A percentile compares a stretch with the other conserved stretches of the same genome.
Evolutionary conservation across 345 rosid genomes (phyloP).

Genomic region (Eucalyptus regnans): DNA sequence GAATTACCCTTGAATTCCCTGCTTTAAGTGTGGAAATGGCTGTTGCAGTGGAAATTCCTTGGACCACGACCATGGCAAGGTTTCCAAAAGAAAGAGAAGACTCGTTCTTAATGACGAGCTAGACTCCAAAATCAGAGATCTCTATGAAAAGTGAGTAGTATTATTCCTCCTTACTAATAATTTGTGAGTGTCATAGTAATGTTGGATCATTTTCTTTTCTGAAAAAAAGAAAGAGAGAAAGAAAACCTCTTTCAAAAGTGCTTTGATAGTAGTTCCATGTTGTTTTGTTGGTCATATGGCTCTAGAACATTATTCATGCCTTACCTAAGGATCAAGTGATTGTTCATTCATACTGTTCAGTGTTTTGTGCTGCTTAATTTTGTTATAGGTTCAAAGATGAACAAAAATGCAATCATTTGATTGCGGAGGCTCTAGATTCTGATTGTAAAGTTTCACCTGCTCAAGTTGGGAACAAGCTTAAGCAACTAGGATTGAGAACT

Average conservation of each 20-base stretch:
- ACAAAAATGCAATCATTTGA: constrained; percentile 33
- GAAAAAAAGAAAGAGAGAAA: neutral
- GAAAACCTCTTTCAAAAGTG: neutral
- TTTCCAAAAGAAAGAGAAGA: constrained; percentile 52
- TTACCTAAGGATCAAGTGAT: neutral
- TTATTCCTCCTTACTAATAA: neutral
- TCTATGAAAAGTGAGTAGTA: constrained; percentile 45
- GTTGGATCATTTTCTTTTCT: neutral
- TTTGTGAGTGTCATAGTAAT: neutral
- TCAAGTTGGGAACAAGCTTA: constrained; percentile 85
- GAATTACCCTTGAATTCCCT: neutral
- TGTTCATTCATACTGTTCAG: neutral
- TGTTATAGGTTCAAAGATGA: constrained; percentile 65
- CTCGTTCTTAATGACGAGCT: constrained; percentile 41
- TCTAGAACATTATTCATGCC: neutral
- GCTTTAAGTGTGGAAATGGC: neutral
- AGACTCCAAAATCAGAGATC: constrained; percentile 53
- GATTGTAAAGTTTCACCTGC: constrained; percentile 61
- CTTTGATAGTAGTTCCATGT: neutral
- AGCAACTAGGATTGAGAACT: constrained; percentile 54
- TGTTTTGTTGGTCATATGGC: neutral
- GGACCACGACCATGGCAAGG: constrained; percentile 22
- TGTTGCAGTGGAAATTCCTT: constrained; percentile 26
- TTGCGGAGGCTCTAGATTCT: constrained; percentile 64
- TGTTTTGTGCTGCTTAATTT: neutral